These are phyloP conservation scores for Hemisphaericaspora lyxosophila DNA, from an alignment of 1,139 yeast genomes.

Conservation along the genomic window DNA sequence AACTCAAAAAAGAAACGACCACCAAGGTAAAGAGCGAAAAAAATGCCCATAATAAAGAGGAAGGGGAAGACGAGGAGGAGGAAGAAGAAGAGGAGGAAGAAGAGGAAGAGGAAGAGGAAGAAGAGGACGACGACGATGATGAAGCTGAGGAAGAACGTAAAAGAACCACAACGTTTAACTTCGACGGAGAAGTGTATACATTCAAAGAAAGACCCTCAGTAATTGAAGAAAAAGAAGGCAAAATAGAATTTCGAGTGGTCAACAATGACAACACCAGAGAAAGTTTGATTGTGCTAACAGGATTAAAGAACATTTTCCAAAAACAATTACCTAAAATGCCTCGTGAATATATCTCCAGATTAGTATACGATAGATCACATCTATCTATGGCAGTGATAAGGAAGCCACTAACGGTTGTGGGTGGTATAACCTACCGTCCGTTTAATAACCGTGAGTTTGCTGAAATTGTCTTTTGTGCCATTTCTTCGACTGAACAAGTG, in stretches of 20 bases:
- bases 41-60: conserved; percentile 8
- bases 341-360: conserved; percentile 87
- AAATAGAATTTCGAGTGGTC: conserved; percentile 92
- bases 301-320: conserved; percentile 92
- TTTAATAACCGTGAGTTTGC: conserved; percentile 90
- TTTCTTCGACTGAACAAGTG: conserved; percentile 95
- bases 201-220: conserved; percentile 94
- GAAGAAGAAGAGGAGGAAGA: conserved; percentile 19
- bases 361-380: conserved; percentile 93
- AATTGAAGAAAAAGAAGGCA: conserved; percentile 85
- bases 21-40: too few relatives aligned
- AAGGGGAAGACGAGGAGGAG: conserved; percentile 11
- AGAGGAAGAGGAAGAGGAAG: conserved; percentile 28
- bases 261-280: conserved; percentile 90
- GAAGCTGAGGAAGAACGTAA: conserved; percentile 56
- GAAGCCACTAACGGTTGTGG: conserved; percentile 91
- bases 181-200: conserved; percentile 78
- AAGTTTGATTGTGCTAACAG: conserved; percentile 87
- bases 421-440: conserved; percentile 96
- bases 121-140: conserved; percentile 42
- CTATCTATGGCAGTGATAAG: conserved; percentile 93
- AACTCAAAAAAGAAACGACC: conserved; percentile 8
- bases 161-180: conserved; percentile 47
- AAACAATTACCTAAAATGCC: conserved; percentile 99
- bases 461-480: conserved; percentile 97